Evolutionary conservation across 148 eudicot species (phyloP), one percentile per base, ranked within the genome.

Genomic region (Pharnaceum exiguum): DNA sequence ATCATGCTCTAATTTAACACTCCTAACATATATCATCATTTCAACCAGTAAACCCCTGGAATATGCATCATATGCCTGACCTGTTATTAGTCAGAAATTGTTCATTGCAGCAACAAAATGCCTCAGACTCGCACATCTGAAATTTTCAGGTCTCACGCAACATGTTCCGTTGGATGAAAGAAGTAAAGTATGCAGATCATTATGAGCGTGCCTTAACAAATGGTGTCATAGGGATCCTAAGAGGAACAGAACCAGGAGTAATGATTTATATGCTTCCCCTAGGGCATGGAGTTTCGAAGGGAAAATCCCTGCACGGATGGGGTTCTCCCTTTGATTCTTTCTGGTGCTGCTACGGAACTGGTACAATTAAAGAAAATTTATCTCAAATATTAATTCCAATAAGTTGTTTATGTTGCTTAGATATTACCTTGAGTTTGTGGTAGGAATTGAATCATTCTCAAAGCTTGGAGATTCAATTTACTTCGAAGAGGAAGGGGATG

Each of bases 271-370:
- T 82, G 85, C 86, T 80, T 63, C 94, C 94, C 29, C 59, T 65
- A 40, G 81, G 64, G 10, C 86, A 66, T 23, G 94, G 89, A 15
- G 70, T 46, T 38, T 86, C 89, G 21, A 86, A 86, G 70, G 79
- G 77, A 22, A 25, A n/a, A 45, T 72, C 81, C 59, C 46, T 57
- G 26, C 82, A 75, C 52, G 58, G 73, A 35, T 82, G 94, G 94
- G 94, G 94, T 30, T 70, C 77, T 6, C 31, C 63, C 55, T 77
- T 75, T 10, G 40, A 78, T 71, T 60, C 71, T 19, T 86, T 86
- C 59, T 82, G 89, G 89, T 86, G 89, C 69, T 82, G 89, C 65
- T 82, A 86, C 59, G 94, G 94, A 36, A 80, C 89, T 65, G 94
- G 93, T 85, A 12, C 46, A 60, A 42, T 15, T 12, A 13, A n/a